Base-by-base conservation (phyloP, 2,329 filamentous ascomycete species). In the Colletotrichum gigasporum region DNA sequence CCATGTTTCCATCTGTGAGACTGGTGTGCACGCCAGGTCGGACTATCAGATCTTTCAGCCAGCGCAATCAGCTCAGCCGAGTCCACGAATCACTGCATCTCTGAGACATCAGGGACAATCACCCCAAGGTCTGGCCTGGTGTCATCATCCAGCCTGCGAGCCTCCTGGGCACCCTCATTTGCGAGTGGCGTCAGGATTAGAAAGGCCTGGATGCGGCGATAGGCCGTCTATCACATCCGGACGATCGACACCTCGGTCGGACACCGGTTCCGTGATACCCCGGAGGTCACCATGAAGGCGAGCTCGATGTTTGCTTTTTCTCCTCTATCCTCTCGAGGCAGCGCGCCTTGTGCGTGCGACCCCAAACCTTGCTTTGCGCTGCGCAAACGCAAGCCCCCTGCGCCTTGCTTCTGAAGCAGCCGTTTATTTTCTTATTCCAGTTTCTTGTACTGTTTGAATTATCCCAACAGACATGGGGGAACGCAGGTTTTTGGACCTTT, bases 331-430 rank as follows among this genome's bases (percentile, higher is more conserved):
- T 5, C 11, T 35, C 20, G 28, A 37, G 6, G 11, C 22, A 24
- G 30, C 30, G 24, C 32, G n/a, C 30, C 14, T 22, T 24, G 44
- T 48, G 37, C 39, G 37, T 55, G 20, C 34, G 24, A 54, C 51
- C 51, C 37, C 37, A 30, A 26, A 54, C 51, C 51, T 22, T 54
- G 37, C 35, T 8, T 30, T n/a, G 18, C 12, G 30, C 28, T 16
- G 41, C 22, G 41, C 28, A 47, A 37, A 47, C 52, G 16, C 16
- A 37, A 18, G 41, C 30, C 53, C 41, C 41, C 32, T 56, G 53
- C 53, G 41, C 47, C 41, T 47, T 47, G 32, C 47, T 47, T 47
- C 41, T 37, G 41, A 47, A 28, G 53, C 53, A 47, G 42, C 28
- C 26, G 14, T 28, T 37, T 7, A 24, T 56, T n/a, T 56, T 28